phyloP scores from a whole-genome alignment of 169 alveolate species.

The Amoebophrya sp. region DNA sequence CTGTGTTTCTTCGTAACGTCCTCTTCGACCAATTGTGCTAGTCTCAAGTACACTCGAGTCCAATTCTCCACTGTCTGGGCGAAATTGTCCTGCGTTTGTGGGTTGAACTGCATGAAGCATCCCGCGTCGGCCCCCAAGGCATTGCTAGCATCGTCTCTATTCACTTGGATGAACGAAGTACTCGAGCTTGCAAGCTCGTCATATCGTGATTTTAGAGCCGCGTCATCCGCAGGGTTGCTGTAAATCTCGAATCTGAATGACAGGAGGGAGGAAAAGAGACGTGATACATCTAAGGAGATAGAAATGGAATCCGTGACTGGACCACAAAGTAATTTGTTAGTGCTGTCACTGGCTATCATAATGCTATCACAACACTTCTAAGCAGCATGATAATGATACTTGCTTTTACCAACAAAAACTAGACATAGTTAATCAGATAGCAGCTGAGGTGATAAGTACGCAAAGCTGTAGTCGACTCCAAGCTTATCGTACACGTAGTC shows the following conservation, averaged over 20 bases:
- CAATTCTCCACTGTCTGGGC: not conserved
- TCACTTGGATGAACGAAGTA: too few relatives aligned
- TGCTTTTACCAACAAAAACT: not conserved
- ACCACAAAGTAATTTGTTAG: not conserved
- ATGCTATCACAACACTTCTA: constrained; percentile 38
- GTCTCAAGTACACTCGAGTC: not conserved
- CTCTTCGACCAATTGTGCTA: not conserved
- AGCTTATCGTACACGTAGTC: not conserved
- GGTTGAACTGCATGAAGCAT: not conserved
- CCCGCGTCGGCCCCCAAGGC: not conserved
- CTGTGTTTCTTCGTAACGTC: not conserved
- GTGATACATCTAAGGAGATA: not conserved
- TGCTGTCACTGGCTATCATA: not conserved
- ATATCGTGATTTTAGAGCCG: not conserved
- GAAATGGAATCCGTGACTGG: not conserved
- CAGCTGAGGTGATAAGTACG: not conserved
- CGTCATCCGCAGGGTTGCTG: constrained; percentile 7
- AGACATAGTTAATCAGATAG: not conserved
- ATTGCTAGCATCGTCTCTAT: not conserved
- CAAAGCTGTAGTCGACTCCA: not conserved
- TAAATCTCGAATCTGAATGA: constrained; percentile 45
- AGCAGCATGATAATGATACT: not conserved
- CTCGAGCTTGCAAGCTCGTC: not conserved
- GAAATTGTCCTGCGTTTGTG: not conserved
- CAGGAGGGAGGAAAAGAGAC: not conserved